Conservation (phyloP, 331 rosid species). For the Malus hybrid region DNA sequence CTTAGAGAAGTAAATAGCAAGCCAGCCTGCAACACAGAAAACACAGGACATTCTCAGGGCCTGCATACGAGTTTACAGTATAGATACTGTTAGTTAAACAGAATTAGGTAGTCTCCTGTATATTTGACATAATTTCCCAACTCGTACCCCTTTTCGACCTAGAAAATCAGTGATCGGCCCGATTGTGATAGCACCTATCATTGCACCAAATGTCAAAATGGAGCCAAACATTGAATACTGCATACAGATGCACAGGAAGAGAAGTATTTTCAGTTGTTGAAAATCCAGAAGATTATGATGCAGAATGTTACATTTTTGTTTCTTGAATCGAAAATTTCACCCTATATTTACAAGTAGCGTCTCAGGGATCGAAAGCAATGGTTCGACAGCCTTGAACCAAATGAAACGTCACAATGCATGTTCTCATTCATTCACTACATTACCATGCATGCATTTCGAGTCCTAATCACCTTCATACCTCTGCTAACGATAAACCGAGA, state of each 20-base stretch:
- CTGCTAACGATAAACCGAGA: slow-evolving; percentile 55
- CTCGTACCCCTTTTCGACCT: slow-evolving; percentile 77
- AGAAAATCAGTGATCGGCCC: slow-evolving; percentile 71
- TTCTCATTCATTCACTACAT: background rate
- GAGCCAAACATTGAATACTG: slow-evolving; percentile 89
- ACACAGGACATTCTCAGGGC: slow-evolving; percentile 76
- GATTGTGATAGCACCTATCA: slow-evolving; percentile 88
- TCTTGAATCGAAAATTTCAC: background rate
- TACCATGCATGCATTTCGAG: background rate
- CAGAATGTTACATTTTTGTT: background rate
- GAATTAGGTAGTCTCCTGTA: background rate
- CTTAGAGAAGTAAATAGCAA: slow-evolving; percentile 71
- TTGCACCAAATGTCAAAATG: slow-evolving; percentile 88
- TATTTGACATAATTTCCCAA: background rate
- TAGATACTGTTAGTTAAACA: background rate
- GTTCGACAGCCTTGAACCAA: too few species aligned
- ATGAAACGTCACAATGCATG: too few species aligned
- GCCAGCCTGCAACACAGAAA: slow-evolving; percentile 77
- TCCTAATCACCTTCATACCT: slow-evolving; percentile 32
- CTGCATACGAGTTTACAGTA: slow-evolving; percentile 35
- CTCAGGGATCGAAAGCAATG: too few species aligned
- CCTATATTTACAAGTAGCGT: too few species aligned
- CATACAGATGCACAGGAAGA: background rate
- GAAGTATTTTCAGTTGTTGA: background rate
- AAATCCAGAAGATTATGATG: background rate